A percentile compares a stretch with the other conserved stretches of the same genome.
Conservation (phyloP, 495 filamentous ascomycete species). For the Podospora sp. region DNA sequence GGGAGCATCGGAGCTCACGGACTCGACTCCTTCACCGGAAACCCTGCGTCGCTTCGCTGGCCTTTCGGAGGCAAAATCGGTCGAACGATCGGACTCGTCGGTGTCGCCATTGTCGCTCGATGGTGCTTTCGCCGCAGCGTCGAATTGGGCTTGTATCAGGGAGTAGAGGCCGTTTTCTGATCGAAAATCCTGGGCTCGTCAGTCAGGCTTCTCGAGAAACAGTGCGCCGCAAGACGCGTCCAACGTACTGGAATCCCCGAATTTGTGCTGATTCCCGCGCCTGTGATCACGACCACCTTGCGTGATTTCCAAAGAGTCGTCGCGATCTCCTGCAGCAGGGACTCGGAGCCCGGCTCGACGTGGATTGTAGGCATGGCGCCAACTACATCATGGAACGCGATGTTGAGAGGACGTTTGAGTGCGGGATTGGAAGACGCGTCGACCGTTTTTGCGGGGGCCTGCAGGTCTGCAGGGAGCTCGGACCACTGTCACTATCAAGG, state of each 20-base stretch:
- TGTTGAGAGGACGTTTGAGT: background rate
- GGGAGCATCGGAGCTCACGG: slow-evolving; percentile 6
- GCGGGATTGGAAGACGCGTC: background rate
- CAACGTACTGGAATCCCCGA: slow-evolving; percentile 68
- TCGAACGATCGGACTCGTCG: slow-evolving; percentile 22
- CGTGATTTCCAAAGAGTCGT: slow-evolving; percentile 60
- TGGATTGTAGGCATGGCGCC: slow-evolving; percentile 57
- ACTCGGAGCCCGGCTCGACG: slow-evolving; percentile 50
- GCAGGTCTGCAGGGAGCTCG: background rate
- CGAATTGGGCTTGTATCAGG: slow-evolving; percentile 66
- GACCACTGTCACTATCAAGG: background rate
- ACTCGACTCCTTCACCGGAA: slow-evolving; percentile 25
- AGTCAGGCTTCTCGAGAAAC: slow-evolving; percentile 21
- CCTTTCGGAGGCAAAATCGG: slow-evolving; percentile 29
- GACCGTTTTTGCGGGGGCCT: background rate
- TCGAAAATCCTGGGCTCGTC: slow-evolving; percentile 63
- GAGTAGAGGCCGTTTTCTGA: slow-evolving; percentile 71
- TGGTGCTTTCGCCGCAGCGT: slow-evolving; percentile 43
- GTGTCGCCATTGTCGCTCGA: slow-evolving; percentile 16
- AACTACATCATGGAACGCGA: background rate
- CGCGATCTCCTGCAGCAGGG: slow-evolving; percentile 62
- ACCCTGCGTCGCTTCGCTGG: slow-evolving; percentile 49
- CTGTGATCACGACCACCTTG: slow-evolving; percentile 68
- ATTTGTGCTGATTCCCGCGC: slow-evolving; percentile 73
- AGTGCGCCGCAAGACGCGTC: slow-evolving; percentile 1